phyloP scores from a whole-genome alignment of 768 basidiomycete species.

The Galerina sulciceps region DNA sequence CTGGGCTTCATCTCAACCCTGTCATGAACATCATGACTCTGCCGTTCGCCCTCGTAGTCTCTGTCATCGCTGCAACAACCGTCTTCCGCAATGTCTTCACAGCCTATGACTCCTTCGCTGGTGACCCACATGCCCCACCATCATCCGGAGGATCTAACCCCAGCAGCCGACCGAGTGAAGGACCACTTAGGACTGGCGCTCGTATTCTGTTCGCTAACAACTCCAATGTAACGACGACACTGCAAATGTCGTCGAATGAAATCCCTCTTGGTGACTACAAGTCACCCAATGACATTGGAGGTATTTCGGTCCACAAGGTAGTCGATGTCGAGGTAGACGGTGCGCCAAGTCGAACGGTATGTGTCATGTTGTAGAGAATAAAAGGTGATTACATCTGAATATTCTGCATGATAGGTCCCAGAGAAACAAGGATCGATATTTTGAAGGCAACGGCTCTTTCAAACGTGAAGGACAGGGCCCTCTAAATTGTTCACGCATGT shows the following conservation, averaged over 20 bases:
- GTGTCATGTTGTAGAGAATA: no score
- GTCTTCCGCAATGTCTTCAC: slow-evolving; percentile 41
- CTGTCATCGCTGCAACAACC: slow-evolving; percentile 37
- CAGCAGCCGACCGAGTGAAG: background rate
- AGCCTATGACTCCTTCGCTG: slow-evolving; percentile 32
- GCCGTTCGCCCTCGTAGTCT: slow-evolving; percentile 38
- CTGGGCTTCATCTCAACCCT: slow-evolving; percentile 33
- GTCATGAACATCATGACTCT: slow-evolving; percentile 39
- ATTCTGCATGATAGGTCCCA: no score
- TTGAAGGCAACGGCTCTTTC: no score
- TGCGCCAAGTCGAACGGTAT: no score
- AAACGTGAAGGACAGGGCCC: no score
- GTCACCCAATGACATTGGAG: background rate
- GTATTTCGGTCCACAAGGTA: slow-evolving; percentile 10
- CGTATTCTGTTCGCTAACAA: slow-evolving; percentile 18
- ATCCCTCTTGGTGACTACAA: slow-evolving; percentile 14
- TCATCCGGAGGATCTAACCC: background rate
- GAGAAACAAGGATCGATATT: no score
- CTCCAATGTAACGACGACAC: background rate
- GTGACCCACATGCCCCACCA: slow-evolving; percentile 10
- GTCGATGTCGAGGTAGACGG: background rate
- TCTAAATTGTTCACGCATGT: no score
- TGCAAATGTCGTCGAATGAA: slow-evolving; percentile 8
- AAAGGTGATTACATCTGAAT: no score
- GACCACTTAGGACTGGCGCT: slow-evolving; percentile 10